Conservation (phyloP, 176 grass and related monocot species). For the Themeda triandra region DNA sequence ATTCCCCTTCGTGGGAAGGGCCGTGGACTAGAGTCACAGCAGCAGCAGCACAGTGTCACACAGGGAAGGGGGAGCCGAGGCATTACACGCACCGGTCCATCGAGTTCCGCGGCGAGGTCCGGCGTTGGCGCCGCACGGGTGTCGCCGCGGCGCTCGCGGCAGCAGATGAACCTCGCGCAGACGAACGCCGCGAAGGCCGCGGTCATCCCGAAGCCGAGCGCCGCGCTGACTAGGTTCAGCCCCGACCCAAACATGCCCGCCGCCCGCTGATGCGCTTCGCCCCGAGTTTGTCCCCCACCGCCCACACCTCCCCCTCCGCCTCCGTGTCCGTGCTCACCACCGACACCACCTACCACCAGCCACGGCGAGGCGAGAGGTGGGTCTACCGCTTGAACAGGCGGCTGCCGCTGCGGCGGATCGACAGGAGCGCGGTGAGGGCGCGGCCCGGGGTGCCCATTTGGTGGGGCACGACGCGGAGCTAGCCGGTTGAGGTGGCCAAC, state of each 20-base stretch:
- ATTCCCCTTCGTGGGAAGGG: not conserved
- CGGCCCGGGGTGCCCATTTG: slow-evolving; percentile 34
- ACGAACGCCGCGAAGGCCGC: slow-evolving; percentile 71
- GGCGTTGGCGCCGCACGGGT: slow-evolving; percentile 20
- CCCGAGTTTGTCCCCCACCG: not conserved
- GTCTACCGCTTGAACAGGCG: slow-evolving; percentile 43
- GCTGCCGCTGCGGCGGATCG: slow-evolving; percentile 40
- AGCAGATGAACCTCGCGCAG: slow-evolving; percentile 67
- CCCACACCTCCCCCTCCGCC: not conserved
- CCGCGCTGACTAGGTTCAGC: slow-evolving; percentile 71
- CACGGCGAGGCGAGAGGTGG: not conserved
- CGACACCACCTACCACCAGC: not conserved
- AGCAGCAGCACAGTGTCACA: not conserved
- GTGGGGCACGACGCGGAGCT: not conserved
- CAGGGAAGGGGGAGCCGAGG: not conserved
- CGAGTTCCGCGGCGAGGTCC: slow-evolving; percentile 48
- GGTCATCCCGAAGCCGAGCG: slow-evolving; percentile 84
- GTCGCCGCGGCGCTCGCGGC: slow-evolving; percentile 23
- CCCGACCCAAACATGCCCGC: slow-evolving; percentile 51
- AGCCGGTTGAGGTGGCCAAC: not conserved
- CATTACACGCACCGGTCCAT: slow-evolving; percentile 38
- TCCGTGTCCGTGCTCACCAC: not conserved
- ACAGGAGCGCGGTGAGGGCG: slow-evolving; percentile 29
- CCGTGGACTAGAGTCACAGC: not conserved
- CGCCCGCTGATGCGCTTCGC: not conserved